Evolutionary conservation across 768 basidiomycete genomes (phyloP), one percentile per base, ranked within the genome.

Genomic region (Chalciporus pseudorubinellus): DNA sequence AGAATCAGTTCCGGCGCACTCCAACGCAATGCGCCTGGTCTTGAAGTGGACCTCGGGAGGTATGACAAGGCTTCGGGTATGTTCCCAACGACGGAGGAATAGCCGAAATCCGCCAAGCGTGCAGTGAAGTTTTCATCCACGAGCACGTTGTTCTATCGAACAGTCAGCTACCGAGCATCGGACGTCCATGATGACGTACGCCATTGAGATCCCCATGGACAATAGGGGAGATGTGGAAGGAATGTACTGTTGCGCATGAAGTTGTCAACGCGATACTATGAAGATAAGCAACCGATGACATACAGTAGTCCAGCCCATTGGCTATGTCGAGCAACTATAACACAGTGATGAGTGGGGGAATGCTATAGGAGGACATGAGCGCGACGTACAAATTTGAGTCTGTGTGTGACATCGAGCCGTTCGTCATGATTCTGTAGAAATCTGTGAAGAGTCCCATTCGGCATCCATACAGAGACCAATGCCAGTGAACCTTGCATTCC

Each of bases 81-180:
- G n/a, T n/a, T 22, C 4, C 46, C 47, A 1, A 47, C 6, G 22
- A 57, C 10, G 0, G 74, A 73, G 21, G 68, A 64, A 42, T 63
- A 49, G 2, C 77, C 77, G 46, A 78, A 79, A 50, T 78, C 78
- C 43, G 69, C 69, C 5, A 80, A 56, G 11, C 69, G 66, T 1
- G 71, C 76, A 20, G 68, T 69, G 19, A 69, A 52, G 9, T 53
- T 26, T 21, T n/a, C 46, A 14, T 58, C 55, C 6, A 59, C 8
- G 18, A 62, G 50, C 1, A 62, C 48, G 5, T 62, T 61, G 3
- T 48, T 51, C 60, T 62, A 20, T 39, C 18, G 20, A 14, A n/a
- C 11, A 4, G 36, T 46, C 18, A 44, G 39, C 60, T 48, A 9
- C 4, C 41, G 12, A 76, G 73, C 4, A 51, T 59, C 20, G 53